These are phyloP conservation scores for Zasmidium angulare DNA, from an alignment of 2,329 filamentous ascomycete genomes.

Conservation along the genomic window DNA sequence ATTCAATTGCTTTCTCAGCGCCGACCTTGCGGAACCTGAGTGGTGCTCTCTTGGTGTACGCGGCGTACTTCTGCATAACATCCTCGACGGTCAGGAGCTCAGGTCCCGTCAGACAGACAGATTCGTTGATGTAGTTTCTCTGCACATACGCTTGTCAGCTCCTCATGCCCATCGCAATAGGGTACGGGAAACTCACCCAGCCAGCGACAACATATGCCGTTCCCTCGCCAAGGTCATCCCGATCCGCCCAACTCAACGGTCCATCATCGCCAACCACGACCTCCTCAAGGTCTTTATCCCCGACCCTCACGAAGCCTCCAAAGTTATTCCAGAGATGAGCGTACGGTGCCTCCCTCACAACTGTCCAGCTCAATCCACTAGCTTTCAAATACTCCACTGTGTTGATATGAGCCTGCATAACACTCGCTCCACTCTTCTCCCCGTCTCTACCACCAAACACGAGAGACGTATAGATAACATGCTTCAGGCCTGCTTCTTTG, in stretches of 20 bases:
- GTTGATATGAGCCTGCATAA: background rate
- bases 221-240: background rate
- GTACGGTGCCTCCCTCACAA: background rate
- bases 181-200: background rate
- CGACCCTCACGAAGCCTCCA: background rate
- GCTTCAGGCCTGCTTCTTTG: constrained; percentile 55
- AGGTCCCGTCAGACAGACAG: background rate
- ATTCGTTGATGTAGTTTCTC: background rate
- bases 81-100: background rate
- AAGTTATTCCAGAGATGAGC: background rate
- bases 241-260: background rate
- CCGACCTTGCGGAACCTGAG: background rate
- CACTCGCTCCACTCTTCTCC: background rate
- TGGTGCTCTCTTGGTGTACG: background rate
- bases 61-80: background rate
- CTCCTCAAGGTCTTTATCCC: background rate
- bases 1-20: background rate
- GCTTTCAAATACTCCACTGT: background rate
- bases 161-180: background rate
- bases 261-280: background rate
- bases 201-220: background rate
- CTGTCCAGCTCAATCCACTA: background rate
- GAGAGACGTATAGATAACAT: constrained; percentile 65
- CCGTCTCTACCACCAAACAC: constrained; percentile 58
- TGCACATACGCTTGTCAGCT: background rate